A percentile compares a stretch with the other conserved stretches of the same genome.
phyloP scores from a whole-genome alignment of 2,329 filamentous ascomycete genomes.

The Botrytis hyacinthi region DNA sequence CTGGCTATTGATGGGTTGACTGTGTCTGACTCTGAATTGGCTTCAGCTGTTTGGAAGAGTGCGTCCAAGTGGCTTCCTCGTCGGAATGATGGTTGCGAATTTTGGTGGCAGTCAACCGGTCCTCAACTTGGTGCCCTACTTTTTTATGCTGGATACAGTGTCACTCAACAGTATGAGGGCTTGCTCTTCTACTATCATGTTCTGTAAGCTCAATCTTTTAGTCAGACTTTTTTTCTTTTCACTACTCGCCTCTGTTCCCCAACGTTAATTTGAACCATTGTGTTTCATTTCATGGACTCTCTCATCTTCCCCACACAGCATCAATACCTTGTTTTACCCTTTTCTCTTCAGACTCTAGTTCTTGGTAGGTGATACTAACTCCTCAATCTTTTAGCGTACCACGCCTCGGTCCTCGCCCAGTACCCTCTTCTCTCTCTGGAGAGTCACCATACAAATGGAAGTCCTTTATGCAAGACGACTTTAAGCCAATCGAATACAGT shows the following conservation, averaged over 20 bases:
- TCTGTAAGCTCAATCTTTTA: neutral
- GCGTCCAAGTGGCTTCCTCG: neutral
- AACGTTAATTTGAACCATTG: neutral
- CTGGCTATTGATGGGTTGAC: neutral
- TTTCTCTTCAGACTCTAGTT: neutral
- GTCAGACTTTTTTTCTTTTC: neutral
- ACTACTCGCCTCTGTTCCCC: neutral
- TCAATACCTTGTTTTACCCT: neutral
- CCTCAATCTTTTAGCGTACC: neutral
- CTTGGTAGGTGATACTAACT: neutral
- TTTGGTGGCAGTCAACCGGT: slow-evolving; percentile 4
- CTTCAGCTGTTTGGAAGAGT: neutral
- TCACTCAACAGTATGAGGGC: neutral
- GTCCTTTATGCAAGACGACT: slow-evolving; percentile 4
- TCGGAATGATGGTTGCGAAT: neutral
- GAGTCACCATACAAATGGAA: slow-evolving; percentile 3
- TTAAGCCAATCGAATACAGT: neutral
- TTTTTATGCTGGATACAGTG: neutral
- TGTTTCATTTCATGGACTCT: neutral
- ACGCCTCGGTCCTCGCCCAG: neutral
- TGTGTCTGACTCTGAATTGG: neutral
- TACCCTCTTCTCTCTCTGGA: neutral
- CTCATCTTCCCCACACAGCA: neutral
- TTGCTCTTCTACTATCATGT: slow-evolving; percentile 2
- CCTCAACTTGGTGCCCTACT: slow-evolving; percentile 2